Conservation (phyloP, 768 basidiomycete species). For the Suillus tomentosus region DNA sequence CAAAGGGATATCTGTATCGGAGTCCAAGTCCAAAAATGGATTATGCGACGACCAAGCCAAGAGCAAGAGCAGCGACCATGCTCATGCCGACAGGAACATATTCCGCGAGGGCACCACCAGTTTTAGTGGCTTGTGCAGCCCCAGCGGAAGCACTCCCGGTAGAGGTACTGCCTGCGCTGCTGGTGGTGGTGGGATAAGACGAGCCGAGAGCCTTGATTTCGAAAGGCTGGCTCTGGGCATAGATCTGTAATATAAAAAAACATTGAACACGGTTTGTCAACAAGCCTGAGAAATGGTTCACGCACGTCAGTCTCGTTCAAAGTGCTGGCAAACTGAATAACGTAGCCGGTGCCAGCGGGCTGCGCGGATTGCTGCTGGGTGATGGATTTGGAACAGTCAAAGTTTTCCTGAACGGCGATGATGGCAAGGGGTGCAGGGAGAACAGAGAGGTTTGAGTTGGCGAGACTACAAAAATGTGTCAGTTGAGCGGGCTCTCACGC, state of each 20-base stretch:
- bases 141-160: constrained; percentile 25
- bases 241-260: constrained; percentile 46
- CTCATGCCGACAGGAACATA: constrained; percentile 32
- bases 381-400: constrained; percentile 58
- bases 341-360: constrained; percentile 48
- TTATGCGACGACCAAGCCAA: constrained; percentile 33
- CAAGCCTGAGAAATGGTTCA: constrained; percentile 23
- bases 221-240: constrained; percentile 55
- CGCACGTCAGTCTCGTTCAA: constrained; percentile 54
- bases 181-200: constrained; percentile 46
- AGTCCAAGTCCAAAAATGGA: background rate
- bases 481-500: constrained; percentile 16
- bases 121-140: constrained; percentile 21
- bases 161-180: constrained; percentile 30
- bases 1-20: constrained; percentile 7
- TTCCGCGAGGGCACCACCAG: constrained; percentile 18
- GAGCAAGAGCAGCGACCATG: constrained; percentile 29
- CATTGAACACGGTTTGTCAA: background rate
- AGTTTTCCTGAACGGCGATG: constrained; percentile 55
- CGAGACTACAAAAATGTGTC: constrained; percentile 36
- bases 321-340: constrained; percentile 49
- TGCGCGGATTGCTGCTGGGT: constrained; percentile 46
- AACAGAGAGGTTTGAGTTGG: constrained; percentile 44
- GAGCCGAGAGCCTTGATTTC: constrained; percentile 61
- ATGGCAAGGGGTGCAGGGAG: constrained; percentile 40